phyloP scores from a whole-genome alignment of 2,329 filamentous ascomycete genomes.

The Penicillium sp. region DNA sequence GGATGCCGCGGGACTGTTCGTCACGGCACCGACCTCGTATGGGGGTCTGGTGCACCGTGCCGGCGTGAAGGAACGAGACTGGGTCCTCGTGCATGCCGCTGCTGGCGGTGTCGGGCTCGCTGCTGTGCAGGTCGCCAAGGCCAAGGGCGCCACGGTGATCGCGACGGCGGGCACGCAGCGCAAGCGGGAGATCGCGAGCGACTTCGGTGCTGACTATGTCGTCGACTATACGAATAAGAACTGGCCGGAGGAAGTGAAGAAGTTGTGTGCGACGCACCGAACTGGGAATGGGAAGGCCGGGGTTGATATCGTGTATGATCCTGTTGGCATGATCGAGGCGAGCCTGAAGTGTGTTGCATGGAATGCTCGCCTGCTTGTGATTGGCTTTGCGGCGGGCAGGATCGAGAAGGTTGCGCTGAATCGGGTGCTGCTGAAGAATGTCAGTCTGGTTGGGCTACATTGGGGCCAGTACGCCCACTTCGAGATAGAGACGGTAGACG shows the following conservation, averaged over 20 bases:
- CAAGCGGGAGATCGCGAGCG: conserved; percentile 74
- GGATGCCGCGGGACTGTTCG: conserved; percentile 83
- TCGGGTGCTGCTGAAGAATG: conserved; percentile 89
- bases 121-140: conserved; percentile 91
- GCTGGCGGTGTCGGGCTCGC: conserved; percentile 89
- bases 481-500: conserved; percentile 66
- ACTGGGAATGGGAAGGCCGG: conserved; percentile 66
- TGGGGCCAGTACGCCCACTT: conserved; percentile 81
- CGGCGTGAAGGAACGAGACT: conserved; percentile 73
- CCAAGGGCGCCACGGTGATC: conserved; percentile 85
- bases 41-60: conserved; percentile 77
- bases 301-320: conserved; percentile 93
- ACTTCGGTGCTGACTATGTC: conserved; percentile 80
- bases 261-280: conserved; percentile 51
- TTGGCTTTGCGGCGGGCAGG: conserved; percentile 80
- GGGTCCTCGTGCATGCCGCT: conserved; percentile 85
- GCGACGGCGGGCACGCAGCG: conserved; percentile 79
- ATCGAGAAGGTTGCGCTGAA: conserved; percentile 95
- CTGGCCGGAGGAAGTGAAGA: conserved; percentile 68
- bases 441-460: conserved; percentile 81
- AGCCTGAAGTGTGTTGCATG: conserved; percentile 89
- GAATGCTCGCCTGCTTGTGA: conserved; percentile 83
- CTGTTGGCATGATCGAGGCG: conserved; percentile 82
- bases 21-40: conserved; percentile 89
- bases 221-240: conserved; percentile 74